Evolutionary conservation across 257 asterid species (phyloP), one percentile per base, ranked within the genome.

Genomic region (Plectranthus barbatus): DNA sequence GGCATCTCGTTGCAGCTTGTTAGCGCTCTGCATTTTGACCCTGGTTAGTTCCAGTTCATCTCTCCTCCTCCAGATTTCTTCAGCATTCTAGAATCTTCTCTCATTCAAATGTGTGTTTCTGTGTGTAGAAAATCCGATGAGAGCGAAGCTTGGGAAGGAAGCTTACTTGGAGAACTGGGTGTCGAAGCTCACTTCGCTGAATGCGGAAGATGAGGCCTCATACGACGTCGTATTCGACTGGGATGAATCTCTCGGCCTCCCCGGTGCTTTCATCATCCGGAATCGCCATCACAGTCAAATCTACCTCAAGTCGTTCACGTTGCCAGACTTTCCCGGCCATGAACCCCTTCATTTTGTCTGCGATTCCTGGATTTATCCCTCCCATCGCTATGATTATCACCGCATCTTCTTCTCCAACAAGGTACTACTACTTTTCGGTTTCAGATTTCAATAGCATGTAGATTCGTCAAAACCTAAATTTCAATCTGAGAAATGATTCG

Each of bases 311-410:
- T 75, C 84, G 2, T 68, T 91, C 48, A 73, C 84, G 52, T 70
- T 91, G 37, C 76, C 78, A 7, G 76, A 79, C 39, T 88, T 91
- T 66, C 95, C 95, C 3, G 90, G 83, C 7, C 90, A 83, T 1
- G 92, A 84, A 19, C 70, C 45, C 13, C 69, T 88, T 62, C 86
- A 79, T 54, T 91, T 88, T 13, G 72, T 75, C 37, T 91, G 98
- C 76, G 79, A 88, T 60, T 91, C 98, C 1, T 91, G 96, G 98
- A 85, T 91, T 29, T 91, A 86, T 75, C 96, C 98, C 1, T 40
- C 71, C 0, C 80, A 68, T 26, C 88, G 86, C 0, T 91, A 86
- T 69, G 75, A 77, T 17, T 65, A 77, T 6, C 77, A 83, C 15
- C 95, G 98, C 5, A 73, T 91, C n/a, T 91, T 91, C 77, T 91